phyloP scores from a whole-genome alignment of 2,329 filamentous ascomycete species.

The Teratosphaeria destructans region DNA sequence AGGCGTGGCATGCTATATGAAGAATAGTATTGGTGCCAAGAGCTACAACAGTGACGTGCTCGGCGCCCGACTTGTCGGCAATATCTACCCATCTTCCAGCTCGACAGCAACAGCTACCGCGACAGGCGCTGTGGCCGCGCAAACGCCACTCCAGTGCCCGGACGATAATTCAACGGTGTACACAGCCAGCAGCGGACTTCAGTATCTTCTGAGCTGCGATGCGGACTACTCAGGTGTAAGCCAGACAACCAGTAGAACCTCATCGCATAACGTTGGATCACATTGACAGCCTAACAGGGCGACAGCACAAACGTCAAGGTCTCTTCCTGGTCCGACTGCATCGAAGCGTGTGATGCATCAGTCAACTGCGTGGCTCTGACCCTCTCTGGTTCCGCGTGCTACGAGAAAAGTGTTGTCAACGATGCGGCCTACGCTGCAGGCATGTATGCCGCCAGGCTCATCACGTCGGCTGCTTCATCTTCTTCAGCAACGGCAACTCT shows the following conservation, averaged over 20 bases:
- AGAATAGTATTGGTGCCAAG: neutral
- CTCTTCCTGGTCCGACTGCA: slow-evolving; percentile 12
- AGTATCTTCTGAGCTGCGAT: slow-evolving; percentile 20
- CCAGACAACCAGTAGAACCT: no score
- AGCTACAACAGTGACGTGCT: neutral
- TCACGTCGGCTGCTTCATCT: neutral
- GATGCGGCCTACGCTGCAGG: neutral
- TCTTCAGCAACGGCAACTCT: neutral
- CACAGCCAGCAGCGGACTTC: slow-evolving; percentile 11
- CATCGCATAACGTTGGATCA: no score
- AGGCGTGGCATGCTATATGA: neutral
- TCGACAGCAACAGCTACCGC: neutral
- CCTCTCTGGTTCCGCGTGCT: slow-evolving; percentile 13
- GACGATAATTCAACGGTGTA: slow-evolving; percentile 12
- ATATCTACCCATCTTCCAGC: neutral
- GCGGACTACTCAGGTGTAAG: slow-evolving; percentile 16
- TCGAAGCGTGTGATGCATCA: slow-evolving; percentile 14
- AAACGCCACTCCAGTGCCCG: slow-evolving; percentile 11
- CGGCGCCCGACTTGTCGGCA: neutral
- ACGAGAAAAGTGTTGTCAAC: neutral
- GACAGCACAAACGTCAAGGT: slow-evolving; percentile 14
- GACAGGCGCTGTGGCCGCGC: neutral
- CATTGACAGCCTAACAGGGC: slow-evolving; percentile 2
- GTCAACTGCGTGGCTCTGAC: slow-evolving; percentile 15
- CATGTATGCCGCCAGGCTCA: slow-evolving; percentile 1